Base-by-base conservation (phyloP, 306 rosid species). In the Prinsepia uniflora region DNA sequence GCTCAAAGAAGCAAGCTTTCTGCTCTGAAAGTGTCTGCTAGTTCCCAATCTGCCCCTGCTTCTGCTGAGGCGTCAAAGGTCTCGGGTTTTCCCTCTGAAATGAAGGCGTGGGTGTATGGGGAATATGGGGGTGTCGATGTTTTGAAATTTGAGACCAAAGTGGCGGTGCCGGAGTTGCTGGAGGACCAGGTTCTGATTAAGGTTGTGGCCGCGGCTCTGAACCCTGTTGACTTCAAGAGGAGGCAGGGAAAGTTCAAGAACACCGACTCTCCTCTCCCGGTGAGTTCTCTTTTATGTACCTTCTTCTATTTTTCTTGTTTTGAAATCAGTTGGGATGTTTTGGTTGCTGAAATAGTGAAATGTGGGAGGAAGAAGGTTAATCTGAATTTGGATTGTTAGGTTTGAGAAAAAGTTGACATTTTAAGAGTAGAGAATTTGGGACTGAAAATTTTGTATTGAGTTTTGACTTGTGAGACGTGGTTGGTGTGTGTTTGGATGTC, bases 201-300 rank as follows among this genome's bases (percentile, higher is more conserved):
- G 78, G 96, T 88, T 55, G 67, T 47, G 46, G 97, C 97, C 47
- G 96, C 97, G 1, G 96, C 97, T 58, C 98, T 94, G 70, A 94
- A 94, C 61, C 98, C 96, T 4, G 98, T 94, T 63, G 97, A 90
- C 79, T 81, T 69, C 69, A 94, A 94, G 83, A 84, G 97, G 66
- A 83, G 92, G 76, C 95, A 71, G 75, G 97, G 97, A 3, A 94
- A 94, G 81, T 94, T 94, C 80, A 76, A 87, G 86, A 89, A 86
- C 78, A 75, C 97, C 61, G 97, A 94, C 75, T 90, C 97, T 78
- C 92, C 96, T 19, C 97, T 94, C 76, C 95, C 97, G 89, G 98
- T 90, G 20, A 74, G 43, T 61, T 71, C 18, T 22, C 62, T 67
- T 69, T 54, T 9, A 10, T 42, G 20, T 41, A 1, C 36, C 36